phyloP scores from a whole-genome alignment of 2,329 filamentous ascomycete species.

The Xenosphaeropsis pyriputrescens region DNA sequence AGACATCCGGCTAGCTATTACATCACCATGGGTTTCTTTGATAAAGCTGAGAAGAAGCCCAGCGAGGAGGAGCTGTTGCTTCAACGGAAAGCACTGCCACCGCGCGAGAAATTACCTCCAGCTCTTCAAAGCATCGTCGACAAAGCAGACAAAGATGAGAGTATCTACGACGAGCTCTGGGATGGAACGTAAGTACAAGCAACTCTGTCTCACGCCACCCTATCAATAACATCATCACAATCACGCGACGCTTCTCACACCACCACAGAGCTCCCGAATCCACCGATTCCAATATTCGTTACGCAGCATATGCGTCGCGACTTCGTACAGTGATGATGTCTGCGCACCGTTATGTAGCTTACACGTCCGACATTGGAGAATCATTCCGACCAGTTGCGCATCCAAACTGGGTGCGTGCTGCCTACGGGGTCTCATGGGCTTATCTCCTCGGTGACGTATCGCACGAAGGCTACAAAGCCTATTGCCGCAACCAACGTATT shows the following conservation, averaged over 20 bases:
- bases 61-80: no score
- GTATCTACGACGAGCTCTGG: conserved; percentile 62
- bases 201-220: conserved; percentile 3
- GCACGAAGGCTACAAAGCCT: conserved; percentile 92
- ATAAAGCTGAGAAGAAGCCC: no score
- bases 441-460: conserved; percentile 84
- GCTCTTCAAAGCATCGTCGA: conserved; percentile 43
- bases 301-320: conserved; percentile 81
- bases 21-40: no score
- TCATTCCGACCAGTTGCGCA: conserved; percentile 89
- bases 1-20: no score
- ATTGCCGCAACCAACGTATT: conserved; percentile 67
- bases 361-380: conserved; percentile 92
- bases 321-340: conserved; percentile 76
- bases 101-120: neutral
- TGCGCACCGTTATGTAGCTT: conserved; percentile 91
- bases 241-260: conserved; percentile 2
- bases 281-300: conserved; percentile 74
- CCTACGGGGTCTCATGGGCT: conserved; percentile 85
- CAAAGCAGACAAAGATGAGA: conserved; percentile 47
- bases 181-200: conserved; percentile 55
- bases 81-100: no score
- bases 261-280: conserved; percentile 53
- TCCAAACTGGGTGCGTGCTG: conserved; percentile 62
- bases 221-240: conserved; percentile 4